These are phyloP conservation scores for Akanthomyces muscarius DNA, from an alignment of 2,329 filamentous ascomycete species.

Conservation along the genomic window DNA sequence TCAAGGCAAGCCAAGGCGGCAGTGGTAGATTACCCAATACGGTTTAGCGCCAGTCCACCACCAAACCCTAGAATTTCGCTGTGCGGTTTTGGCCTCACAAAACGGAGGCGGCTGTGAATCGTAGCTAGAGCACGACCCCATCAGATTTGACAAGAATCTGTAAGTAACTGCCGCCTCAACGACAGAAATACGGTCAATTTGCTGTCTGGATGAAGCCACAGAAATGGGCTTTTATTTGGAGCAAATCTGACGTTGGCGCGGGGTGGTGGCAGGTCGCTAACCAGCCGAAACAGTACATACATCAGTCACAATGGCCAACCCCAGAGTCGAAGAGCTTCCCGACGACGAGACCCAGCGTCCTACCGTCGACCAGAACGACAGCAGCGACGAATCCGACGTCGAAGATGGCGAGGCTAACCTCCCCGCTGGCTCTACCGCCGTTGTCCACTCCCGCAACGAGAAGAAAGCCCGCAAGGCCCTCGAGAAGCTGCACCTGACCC, in stretches of 20 bases:
- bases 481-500: constrained; percentile 95
- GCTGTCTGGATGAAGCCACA: not conserved
- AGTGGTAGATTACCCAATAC: constrained; percentile 38
- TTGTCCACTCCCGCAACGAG: constrained; percentile 98
- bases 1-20: constrained; percentile 18
- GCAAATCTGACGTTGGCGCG: not conserved
- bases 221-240: not conserved
- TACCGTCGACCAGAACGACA: constrained; percentile 69
- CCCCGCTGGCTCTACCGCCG: constrained; percentile 80
- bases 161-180: constrained; percentile 21
- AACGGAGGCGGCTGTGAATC: constrained; percentile 31
- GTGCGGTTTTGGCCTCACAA: constrained; percentile 37
- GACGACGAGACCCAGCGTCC: constrained; percentile 86
- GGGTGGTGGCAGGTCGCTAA: constrained; percentile 8
- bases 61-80: constrained; percentile 46
- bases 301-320: constrained; percentile 79
- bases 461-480: constrained; percentile 99
- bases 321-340: constrained; percentile 94
- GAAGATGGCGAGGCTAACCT: constrained; percentile 74
- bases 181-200: constrained; percentile 15
- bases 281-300: constrained; percentile 25
- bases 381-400: constrained; percentile 70
- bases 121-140: constrained; percentile 30
- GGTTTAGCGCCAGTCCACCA: constrained; percentile 35
- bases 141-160: constrained; percentile 36